Evolutionary conservation across 164 flowering plant genomes (phyloP), one percentile per base, ranked within the genome.

Genomic region (Kingdonia uniflora): DNA sequence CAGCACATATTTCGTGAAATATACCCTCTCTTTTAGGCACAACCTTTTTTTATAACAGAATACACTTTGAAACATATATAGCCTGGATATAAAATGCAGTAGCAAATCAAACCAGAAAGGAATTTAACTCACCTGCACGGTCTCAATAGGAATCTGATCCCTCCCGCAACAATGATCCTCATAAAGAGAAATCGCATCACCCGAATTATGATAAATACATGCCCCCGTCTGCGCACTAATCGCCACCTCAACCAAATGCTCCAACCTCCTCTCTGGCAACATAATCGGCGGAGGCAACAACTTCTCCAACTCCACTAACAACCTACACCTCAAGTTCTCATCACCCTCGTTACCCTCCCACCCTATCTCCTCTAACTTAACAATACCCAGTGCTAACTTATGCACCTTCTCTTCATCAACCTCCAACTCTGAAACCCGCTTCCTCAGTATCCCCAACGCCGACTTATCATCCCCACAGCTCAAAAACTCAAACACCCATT

Each of bases 131-230:
- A 87, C 97, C 95, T 91, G 95, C 58, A 76, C 49, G 21, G 89
- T 87, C 65, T 80, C 77, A 5, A 81, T 73, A 2, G 97, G 97
- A 24, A 91, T 72, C 59, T 78, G 78, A 58, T 77, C 80, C 16
- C 73, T 70, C 33, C 76, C 67, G 50, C 97, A 91, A 42, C 67
- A 62, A 54, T 87, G 92, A 48, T 90, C 91, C 59, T 69, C 69
- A 57, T 71, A 84, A 6, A 90, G 66, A 3, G 95, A 80, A 62
- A 82, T 63, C 14, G 51, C 23, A 51, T 55, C 76, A 14, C 52
- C 25, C 1, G 79, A 70, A 68, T 77, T 80, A 60, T 87, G 95
- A 66, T 77, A 85, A 56, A 81, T 11, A 60, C 97, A 90, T 11
- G 76, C 69, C 54, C 82, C 85, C 43, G 68, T 60, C 67, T 84